Conservation (phyloP, 1,139 yeast species). For the Suhomyces yuchorum region DNA sequence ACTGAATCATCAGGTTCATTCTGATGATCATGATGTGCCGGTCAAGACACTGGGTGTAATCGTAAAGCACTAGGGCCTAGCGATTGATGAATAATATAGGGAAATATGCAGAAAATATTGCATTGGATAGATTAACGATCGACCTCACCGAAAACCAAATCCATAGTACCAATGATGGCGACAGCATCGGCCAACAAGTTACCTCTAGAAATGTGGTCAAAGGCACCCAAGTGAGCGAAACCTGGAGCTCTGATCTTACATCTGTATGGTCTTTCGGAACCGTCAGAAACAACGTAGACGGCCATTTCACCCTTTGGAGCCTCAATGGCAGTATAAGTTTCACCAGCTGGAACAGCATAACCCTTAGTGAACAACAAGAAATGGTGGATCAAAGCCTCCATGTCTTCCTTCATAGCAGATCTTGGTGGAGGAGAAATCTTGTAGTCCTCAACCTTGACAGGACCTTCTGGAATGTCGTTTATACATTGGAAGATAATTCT, state of each 20-base stretch:
- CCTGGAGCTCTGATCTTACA: constrained; percentile 95
- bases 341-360: constrained; percentile 86
- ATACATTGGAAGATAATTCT: constrained; percentile 89
- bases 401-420: constrained; percentile 81
- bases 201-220: constrained; percentile 83
- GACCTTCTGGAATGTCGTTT: constrained; percentile 91
- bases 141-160: constrained; percentile 91
- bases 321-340: constrained; percentile 88
- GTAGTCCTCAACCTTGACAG: constrained; percentile 88
- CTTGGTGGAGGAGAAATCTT: constrained; percentile 86
- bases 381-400: constrained; percentile 92
- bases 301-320: constrained; percentile 98
- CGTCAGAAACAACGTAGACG: constrained; percentile 86
- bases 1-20: constrained; percentile 5
- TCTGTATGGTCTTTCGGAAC: constrained; percentile 87
- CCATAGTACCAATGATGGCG: constrained; percentile 94
- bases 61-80: neutral
- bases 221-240: constrained; percentile 85
- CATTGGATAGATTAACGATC: constrained; percentile 57
- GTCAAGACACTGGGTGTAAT: constrained; percentile 1
- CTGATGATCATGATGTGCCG: constrained; percentile 3
- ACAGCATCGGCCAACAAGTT: constrained; percentile 91
- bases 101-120: neutral
- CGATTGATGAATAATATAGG: neutral
- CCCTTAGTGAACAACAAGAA: constrained; percentile 88